Conservation (phyloP, 305 asterid species). For the Solanum hybrid region DNA sequence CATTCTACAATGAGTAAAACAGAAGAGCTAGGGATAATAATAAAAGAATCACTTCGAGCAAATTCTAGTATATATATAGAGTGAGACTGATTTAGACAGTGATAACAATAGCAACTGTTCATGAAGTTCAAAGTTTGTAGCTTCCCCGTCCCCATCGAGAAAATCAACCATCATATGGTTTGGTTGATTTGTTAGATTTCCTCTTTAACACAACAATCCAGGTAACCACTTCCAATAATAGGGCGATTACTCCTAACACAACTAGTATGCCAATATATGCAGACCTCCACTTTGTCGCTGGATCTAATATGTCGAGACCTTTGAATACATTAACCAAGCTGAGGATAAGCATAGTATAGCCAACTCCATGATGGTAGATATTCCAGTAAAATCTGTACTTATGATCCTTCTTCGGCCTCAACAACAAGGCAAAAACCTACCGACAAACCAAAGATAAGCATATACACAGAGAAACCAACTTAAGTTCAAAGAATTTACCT, state of each 20-base stretch:
- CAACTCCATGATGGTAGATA: slow-evolving; percentile 64
- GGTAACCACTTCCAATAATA: slow-evolving; percentile 50
- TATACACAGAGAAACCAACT: not conserved
- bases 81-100: not conserved
- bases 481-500: not conserved
- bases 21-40: not conserved
- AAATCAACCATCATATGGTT: slow-evolving; percentile 39
- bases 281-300: slow-evolving; percentile 53
- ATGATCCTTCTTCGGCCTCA: slow-evolving; percentile 80
- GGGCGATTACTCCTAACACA: slow-evolving; percentile 44
- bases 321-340: slow-evolving; percentile 69
- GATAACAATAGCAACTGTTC: slow-evolving; percentile 4
- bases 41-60: not conserved
- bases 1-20: not conserved
- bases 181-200: slow-evolving; percentile 41
- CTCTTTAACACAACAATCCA: slow-evolving; percentile 51
- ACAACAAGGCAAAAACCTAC: slow-evolving; percentile 58
- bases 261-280: slow-evolving; percentile 41
- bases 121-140: slow-evolving; percentile 22
- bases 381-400: slow-evolving; percentile 79
- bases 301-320: slow-evolving; percentile 57
- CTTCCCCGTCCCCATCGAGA: slow-evolving; percentile 29
- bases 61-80: not conserved
- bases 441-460: not conserved
- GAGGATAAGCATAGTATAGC: slow-evolving; percentile 46